phyloP scores from a whole-genome alignment of 1,284 basidiomycete genomes.

The Thelephora terrestris region DNA sequence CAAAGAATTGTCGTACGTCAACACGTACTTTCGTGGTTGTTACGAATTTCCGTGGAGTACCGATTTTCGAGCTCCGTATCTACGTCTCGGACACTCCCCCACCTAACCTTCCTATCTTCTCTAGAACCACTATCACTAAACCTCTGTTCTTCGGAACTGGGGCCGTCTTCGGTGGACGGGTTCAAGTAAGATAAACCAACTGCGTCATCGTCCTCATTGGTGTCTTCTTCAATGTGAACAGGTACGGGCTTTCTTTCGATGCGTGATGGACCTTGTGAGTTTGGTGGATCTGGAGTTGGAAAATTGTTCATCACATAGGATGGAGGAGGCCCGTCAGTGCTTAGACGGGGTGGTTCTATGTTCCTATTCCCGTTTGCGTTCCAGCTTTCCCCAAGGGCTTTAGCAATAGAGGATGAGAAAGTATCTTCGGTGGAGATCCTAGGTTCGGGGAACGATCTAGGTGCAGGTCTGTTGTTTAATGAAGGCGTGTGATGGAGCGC shows the following conservation, averaged over 20 bases:
- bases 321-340: slow-evolving; percentile 15
- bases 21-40: no score
- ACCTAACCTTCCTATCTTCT: slow-evolving; percentile 17
- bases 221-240: no score
- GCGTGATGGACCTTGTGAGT: slow-evolving; percentile 5
- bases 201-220: no score
- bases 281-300: slow-evolving; percentile 23
- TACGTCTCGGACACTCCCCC: slow-evolving; percentile 14
- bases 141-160: not conserved
- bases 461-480: slow-evolving; percentile 12
- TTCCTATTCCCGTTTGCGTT: slow-evolving; percentile 1
- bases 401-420: slow-evolving; percentile 42
- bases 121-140: slow-evolving; percentile 13
- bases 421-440: slow-evolving; percentile 26
- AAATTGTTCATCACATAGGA: slow-evolving; percentile 12
- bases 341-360: slow-evolving; percentile 13
- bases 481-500: slow-evolving; percentile 6
- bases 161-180: not conserved
- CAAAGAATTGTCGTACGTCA: no score
- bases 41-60: slow-evolving; percentile 5
- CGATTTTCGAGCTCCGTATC: slow-evolving; percentile 12
- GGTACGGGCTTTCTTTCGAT: no score
- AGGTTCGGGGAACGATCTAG: slow-evolving; percentile 24
- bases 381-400: slow-evolving; percentile 30
- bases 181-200: no score